A percentile compares a stretch with the other conserved stretches of the same genome.
Conservation (phyloP, 352 stramenopile genomes). For the Aphanomyces euteiches region DNA sequence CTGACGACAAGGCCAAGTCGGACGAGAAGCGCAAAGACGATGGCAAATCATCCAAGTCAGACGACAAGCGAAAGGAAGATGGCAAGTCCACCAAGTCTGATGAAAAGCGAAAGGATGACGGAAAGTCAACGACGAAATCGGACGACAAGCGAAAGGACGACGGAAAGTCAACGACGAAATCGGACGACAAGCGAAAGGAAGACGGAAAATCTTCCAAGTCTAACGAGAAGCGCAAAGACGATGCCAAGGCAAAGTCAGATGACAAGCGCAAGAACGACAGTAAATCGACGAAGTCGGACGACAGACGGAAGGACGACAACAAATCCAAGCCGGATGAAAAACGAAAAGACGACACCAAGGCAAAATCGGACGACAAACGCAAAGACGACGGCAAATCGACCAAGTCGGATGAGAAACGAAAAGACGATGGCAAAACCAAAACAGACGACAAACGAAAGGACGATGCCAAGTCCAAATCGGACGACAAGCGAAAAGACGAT, state of each 20-base stretch:
- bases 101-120: conserved; percentile 28
- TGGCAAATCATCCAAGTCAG: conserved; percentile 28
- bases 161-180: conserved; percentile 22
- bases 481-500: conserved; percentile 30
- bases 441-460: conserved; percentile 25
- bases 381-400: conserved; percentile 28
- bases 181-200: background rate
- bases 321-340: background rate
- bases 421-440: conserved; percentile 4
- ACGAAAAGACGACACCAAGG: background rate
- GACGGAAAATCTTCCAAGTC: background rate
- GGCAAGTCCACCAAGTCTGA: conserved; percentile 20
- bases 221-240: too few species aligned
- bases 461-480: conserved; percentile 14
- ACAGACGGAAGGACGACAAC: background rate
- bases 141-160: background rate
- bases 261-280: conserved; percentile 32
- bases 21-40: too few species aligned
- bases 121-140: conserved; percentile 22
- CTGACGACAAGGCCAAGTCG: background rate
- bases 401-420: conserved; percentile 37
- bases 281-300: background rate
- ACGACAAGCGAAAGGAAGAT: conserved; percentile 33
- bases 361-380: conserved; percentile 18
- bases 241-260: conserved; percentile 30